These are phyloP conservation scores for Dioscorea dumetorum DNA, from an alignment of 106 monocot genomes.

Conservation along the genomic window DNA sequence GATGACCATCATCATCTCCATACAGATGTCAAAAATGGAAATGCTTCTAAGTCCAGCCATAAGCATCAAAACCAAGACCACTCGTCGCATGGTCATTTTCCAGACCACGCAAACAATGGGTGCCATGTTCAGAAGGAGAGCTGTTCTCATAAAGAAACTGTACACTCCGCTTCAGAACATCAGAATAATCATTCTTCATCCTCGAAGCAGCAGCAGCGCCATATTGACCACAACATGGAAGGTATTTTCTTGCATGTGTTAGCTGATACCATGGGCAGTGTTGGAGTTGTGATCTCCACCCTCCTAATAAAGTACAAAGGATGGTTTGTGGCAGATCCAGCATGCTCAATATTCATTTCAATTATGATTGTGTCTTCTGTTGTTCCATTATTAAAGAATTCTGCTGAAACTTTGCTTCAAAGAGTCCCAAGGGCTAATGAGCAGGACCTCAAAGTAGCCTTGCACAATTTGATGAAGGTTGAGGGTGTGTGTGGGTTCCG, in stretches of 20 bases:
- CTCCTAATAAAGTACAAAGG: slow-evolving; percentile 93
- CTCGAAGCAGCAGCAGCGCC: slow-evolving; percentile 25
- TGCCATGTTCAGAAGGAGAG: slow-evolving; percentile 2
- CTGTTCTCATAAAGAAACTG: slow-evolving; percentile 4
- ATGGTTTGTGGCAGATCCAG: slow-evolving; percentile 86
- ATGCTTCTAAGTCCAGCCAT: neutral
- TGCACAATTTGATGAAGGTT: slow-evolving; percentile 43
- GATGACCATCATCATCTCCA: slow-evolving; percentile 12
- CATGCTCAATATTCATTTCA: slow-evolving; percentile 94
- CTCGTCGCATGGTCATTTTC: slow-evolving; percentile 3
- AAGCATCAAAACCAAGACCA: slow-evolving; percentile 2
- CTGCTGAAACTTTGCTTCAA: slow-evolving; percentile 89
- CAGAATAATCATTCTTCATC: slow-evolving; percentile 4
- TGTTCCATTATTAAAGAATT: slow-evolving; percentile 79
- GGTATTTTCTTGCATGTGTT: slow-evolving; percentile 97
- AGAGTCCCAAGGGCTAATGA: slow-evolving; percentile 76
- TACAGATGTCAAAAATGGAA: slow-evolving; percentile 2
- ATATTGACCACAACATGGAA: slow-evolving; percentile 96
- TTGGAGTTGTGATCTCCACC: slow-evolving; percentile 91
- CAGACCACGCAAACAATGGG: slow-evolving; percentile 7
- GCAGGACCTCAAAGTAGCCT: slow-evolving; percentile 42
- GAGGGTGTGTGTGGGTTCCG: slow-evolving; percentile 52
- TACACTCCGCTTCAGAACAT: neutral
- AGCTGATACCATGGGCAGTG: slow-evolving; percentile 95
- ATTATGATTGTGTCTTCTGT: slow-evolving; percentile 87